phyloP scores from a whole-genome alignment of 2,329 filamentous ascomycete species.

The Alternaria sp. region DNA sequence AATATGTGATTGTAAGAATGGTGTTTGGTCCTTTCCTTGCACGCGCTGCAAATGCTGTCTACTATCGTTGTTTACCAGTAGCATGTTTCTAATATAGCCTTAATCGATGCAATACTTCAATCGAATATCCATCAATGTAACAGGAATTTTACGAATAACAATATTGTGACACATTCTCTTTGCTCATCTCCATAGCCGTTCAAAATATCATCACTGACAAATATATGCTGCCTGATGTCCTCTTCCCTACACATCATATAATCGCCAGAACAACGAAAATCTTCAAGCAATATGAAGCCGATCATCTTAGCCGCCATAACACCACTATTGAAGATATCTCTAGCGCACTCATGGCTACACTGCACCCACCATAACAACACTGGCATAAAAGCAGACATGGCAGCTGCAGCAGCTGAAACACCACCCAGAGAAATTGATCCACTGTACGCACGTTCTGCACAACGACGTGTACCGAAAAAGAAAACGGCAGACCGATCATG shows the following conservation, averaged over 20 bases:
- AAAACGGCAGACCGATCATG: neutral
- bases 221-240: neutral
- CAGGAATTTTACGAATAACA: neutral
- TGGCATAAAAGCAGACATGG: constrained; percentile 1
- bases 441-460: neutral
- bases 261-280: rapidly evolving
- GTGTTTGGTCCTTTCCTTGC: neutral
- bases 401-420: neutral
- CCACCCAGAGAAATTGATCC: neutral
- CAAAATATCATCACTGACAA: neutral
- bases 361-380: constrained; percentile 38
- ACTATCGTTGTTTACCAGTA: neutral
- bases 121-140: neutral
- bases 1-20: neutral
- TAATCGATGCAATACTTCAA: too few relatives aligned
- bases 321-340: constrained; percentile 9
- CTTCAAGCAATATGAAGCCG: neutral
- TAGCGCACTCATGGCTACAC: constrained; percentile 39
- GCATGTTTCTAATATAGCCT: neutral
- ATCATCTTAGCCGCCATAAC: neutral
- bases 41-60: neutral
- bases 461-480: neutral
- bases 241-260: neutral
- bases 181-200: neutral
- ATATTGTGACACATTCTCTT: neutral